Percentiles rank a stretch among this genome's conserved stretches.
Conservation (phyloP, 164 flowering plant genomes). For the Echeveria elegans region DNA sequence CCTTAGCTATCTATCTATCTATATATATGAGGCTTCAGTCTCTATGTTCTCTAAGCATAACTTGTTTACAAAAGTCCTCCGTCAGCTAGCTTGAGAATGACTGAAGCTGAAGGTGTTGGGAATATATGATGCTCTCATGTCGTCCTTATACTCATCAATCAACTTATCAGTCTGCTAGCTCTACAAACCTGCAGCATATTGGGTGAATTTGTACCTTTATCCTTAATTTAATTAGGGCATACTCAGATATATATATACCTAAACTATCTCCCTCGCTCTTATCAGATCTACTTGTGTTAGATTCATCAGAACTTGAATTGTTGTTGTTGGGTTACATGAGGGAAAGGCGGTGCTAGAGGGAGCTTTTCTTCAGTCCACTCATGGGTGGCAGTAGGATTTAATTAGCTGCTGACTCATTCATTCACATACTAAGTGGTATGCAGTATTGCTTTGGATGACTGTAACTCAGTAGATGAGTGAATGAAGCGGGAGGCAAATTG, state of each 20-base stretch:
- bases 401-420: conserved; percentile 96
- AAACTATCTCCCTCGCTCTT: neutral
- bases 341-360: conserved; percentile 20
- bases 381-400: conserved; percentile 49
- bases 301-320: no score
- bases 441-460: neutral
- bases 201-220: neutral
- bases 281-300: neutral
- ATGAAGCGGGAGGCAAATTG: conserved; percentile 84
- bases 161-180: neutral
- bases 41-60: neutral
- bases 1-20: neutral
- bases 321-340: neutral
- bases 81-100: neutral
- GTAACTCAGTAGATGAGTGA: conserved; percentile 59
- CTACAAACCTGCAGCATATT: neutral
- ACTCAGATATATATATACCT: no score
- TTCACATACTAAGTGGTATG: conserved; percentile 47
- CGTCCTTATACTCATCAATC: no score
- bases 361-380: conserved; percentile 89
- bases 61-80: neutral
- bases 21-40: neutral
- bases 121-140: no score
- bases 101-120: neutral
- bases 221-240: neutral